phyloP scores from a whole-genome alignment of 2,329 filamentous ascomycete species.

The Aspergillus viridinutans region DNA sequence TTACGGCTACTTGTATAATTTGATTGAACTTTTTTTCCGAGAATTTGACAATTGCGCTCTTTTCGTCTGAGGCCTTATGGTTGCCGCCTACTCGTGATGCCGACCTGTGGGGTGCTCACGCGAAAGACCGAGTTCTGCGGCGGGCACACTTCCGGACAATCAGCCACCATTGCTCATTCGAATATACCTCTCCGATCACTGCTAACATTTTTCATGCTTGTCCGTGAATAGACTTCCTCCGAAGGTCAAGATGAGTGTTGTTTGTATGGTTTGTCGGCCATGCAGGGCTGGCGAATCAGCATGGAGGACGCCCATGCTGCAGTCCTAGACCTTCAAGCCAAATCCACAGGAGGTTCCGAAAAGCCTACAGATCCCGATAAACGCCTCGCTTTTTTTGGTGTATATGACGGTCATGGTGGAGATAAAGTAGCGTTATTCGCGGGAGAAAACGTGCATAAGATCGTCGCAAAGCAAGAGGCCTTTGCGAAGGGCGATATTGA shows the following conservation, averaged over 20 bases:
- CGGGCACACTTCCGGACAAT: conserved; percentile 1
- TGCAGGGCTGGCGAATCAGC: conserved; percentile 99
- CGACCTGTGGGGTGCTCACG: conserved; percentile 13
- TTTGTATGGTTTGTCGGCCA: conserved; percentile 90
- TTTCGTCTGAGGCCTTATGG: neutral
- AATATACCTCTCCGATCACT: neutral
- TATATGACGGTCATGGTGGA: conserved; percentile 96
- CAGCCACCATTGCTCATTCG: conserved; percentile 2
- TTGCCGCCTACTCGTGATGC: conserved; percentile 6
- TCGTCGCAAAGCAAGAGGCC: conserved; percentile 88
- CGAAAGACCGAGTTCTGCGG: conserved; percentile 12
- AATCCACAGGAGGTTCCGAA: conserved; percentile 47
- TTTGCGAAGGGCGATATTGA: conserved; percentile 90
- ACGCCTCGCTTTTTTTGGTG: conserved; percentile 90
- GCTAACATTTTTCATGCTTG: conserved; percentile 7
- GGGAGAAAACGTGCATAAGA: conserved; percentile 88
- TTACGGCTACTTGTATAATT: neutral
- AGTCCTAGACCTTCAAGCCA: conserved; percentile 77
- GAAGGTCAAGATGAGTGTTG: conserved; percentile 89
- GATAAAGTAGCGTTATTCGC: conserved; percentile 94
- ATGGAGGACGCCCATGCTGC: conserved; percentile 97
- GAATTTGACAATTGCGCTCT: neutral
- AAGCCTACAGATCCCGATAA: conserved; percentile 62
- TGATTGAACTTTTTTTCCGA: neutral
- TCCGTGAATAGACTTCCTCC: conserved; percentile 65